Conservation (phyloP, 1,284 basidiomycete species). For the Golubevia pallescens region DNA sequence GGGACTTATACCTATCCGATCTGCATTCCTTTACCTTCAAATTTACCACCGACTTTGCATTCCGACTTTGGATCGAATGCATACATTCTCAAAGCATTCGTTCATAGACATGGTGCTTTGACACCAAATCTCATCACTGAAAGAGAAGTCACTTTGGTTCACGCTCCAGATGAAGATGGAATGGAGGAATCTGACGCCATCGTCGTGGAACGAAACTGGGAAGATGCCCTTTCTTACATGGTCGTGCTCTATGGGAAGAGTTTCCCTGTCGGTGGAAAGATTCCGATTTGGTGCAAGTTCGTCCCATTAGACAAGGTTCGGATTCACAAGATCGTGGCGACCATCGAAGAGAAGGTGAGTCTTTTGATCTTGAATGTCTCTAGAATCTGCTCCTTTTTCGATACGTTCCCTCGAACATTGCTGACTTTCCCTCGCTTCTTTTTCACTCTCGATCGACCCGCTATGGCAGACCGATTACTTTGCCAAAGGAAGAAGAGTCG, state of each 20-base stretch:
- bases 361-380: background rate
- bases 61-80: constrained; percentile 79
- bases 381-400: constrained; percentile 2
- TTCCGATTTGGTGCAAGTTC: constrained; percentile 82
- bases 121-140: constrained; percentile 75
- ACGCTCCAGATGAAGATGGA: constrained; percentile 70
- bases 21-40: constrained; percentile 81
- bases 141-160: constrained; percentile 79
- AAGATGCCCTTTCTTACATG: constrained; percentile 81
- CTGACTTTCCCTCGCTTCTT: constrained; percentile 2
- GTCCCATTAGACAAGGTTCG: constrained; percentile 85
- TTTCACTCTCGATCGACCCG: background rate
- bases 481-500: constrained; percentile 68
- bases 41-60: constrained; percentile 79
- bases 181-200: constrained; percentile 79
- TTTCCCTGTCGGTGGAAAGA: constrained; percentile 80
- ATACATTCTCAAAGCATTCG: constrained; percentile 82
- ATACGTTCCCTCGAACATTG: constrained; percentile 10
- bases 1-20: constrained; percentile 94
- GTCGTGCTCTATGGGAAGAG: constrained; percentile 81
- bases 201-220: constrained; percentile 89
- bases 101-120: constrained; percentile 82
- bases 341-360: constrained; percentile 77
- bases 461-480: constrained; percentile 67
- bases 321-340: constrained; percentile 77